These are phyloP conservation scores for Nannochloropsis granulata DNA, from an alignment of 108 stramenopile species.

Conservation along the genomic window DNA sequence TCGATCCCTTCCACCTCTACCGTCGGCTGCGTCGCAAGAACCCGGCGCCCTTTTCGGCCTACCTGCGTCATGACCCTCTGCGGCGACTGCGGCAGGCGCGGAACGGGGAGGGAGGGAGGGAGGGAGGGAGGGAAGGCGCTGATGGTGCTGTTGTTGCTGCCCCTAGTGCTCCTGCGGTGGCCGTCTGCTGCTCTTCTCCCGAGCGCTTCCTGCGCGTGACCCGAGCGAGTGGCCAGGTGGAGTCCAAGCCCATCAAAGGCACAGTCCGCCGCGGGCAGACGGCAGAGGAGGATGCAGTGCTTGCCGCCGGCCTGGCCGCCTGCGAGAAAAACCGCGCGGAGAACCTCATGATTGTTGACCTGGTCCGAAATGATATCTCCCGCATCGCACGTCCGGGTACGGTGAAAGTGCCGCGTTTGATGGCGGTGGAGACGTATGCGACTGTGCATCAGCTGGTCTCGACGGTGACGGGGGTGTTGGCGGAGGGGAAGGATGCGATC, in stretches of 20 bases:
- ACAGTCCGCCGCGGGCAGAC: slow-evolving; percentile 48
- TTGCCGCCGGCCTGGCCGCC: slow-evolving; percentile 24
- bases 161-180: slow-evolving; percentile 21
- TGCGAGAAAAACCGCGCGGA: slow-evolving; percentile 64
- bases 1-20: slow-evolving; percentile 44
- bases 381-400: slow-evolving; percentile 67
- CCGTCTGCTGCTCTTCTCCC: slow-evolving; percentile 82
- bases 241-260: slow-evolving; percentile 95
- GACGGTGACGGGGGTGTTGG: slow-evolving; percentile 39
- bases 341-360: slow-evolving; percentile 95
- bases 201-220: slow-evolving; percentile 74
- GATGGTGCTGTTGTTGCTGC: neutral
- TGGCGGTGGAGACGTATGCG: slow-evolving; percentile 83
- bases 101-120: neutral
- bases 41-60: slow-evolving; percentile 83
- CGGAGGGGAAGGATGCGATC: slow-evolving; percentile 30
- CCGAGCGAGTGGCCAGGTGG: slow-evolving; percentile 35
- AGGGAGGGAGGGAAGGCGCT: neutral
- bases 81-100: neutral
- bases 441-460: slow-evolving; percentile 93
- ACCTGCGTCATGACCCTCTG: slow-evolving; percentile 15
- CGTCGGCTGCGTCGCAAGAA: slow-evolving; percentile 53
- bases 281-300: slow-evolving; percentile 17
- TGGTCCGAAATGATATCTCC: slow-evolving; percentile 82
- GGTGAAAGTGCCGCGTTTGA: slow-evolving; percentile 76